A percentile compares a stretch with the other conserved stretches of the same genome.
Conservation (phyloP, 2,329 filamentous ascomycete genomes). For the Diplodia seriata region DNA sequence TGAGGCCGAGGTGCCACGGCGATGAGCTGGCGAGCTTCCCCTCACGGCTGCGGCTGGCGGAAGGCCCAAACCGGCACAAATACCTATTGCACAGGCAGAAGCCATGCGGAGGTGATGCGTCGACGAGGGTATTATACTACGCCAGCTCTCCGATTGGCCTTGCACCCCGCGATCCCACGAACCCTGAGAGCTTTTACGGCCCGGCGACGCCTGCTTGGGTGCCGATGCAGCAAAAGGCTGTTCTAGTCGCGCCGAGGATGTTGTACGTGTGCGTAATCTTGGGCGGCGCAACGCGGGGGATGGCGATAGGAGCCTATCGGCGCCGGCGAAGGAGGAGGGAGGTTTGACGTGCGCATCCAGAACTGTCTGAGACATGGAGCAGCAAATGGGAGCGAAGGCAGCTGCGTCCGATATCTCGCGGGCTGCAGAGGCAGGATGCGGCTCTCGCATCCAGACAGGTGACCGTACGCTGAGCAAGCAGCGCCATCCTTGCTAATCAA, state of each 20-base stretch:
- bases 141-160: constrained; percentile 2
- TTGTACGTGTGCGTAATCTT: constrained; percentile 9
- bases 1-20: constrained; percentile 8
- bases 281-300: constrained; percentile 12
- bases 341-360: constrained; percentile 4
- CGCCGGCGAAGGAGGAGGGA: neutral
- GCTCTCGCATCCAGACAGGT: constrained; percentile 27
- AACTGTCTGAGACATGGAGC: constrained; percentile 23
- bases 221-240: constrained; percentile 25
- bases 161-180: constrained; percentile 1
- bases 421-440: constrained; percentile 28
- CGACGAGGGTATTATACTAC: constrained; percentile 9
- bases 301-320: constrained; percentile 3
- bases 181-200: constrained; percentile 8
- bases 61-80: constrained; percentile 14
- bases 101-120: constrained; percentile 14
- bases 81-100: constrained; percentile 7
- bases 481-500: constrained; percentile 10
- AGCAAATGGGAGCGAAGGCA: constrained; percentile 9
- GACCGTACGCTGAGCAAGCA: constrained; percentile 8
- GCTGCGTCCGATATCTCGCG: neutral
- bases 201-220: constrained; percentile 2
- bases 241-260: constrained; percentile 18
- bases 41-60: constrained; percentile 24
- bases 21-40: constrained; percentile 26